Percentiles rank a stretch among this genome's conserved stretches.
These are phyloP conservation scores for Microbotryum intermedium DNA, from an alignment of 1,284 basidiomycete genomes.

Conservation along the genomic window DNA sequence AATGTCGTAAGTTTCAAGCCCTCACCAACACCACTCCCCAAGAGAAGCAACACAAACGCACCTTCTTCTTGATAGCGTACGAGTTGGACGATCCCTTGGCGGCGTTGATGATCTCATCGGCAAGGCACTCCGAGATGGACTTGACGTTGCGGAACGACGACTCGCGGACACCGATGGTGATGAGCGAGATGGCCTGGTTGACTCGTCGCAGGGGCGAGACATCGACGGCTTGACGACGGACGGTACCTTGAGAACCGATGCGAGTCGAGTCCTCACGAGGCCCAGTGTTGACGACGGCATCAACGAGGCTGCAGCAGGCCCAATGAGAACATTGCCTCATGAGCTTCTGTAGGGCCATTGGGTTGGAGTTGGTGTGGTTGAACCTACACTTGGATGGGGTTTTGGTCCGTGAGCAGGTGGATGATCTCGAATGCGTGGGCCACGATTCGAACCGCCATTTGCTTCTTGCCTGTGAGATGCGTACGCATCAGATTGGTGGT, in stretches of 20 bases:
- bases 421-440: slow-evolving; percentile 99
- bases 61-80: slow-evolving; percentile 90
- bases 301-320: slow-evolving; percentile 68
- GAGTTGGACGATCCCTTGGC: slow-evolving; percentile 99
- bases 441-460: slow-evolving; percentile 98
- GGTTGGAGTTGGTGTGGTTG: background rate
- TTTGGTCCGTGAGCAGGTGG: slow-evolving; percentile 99
- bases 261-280: slow-evolving; percentile 99
- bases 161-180: slow-evolving; percentile 96
- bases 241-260: slow-evolving; percentile 99
- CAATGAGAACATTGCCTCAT: background rate
- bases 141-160: slow-evolving; percentile 99
- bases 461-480: slow-evolving; percentile 60
- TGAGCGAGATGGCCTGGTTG: slow-evolving; percentile 92
- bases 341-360: background rate
- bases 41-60: slow-evolving; percentile 46
- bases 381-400: slow-evolving; percentile 87
- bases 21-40: background rate
- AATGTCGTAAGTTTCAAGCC: background rate
- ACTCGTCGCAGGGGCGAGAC: slow-evolving; percentile 96
- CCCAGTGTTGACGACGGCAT: slow-evolving; percentile 99
- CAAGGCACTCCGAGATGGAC: slow-evolving; percentile 65
- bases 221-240: slow-evolving; percentile 99
- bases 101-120: slow-evolving; percentile 99
- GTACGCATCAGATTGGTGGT: background rate